These are phyloP conservation scores for Xylariaceae sp. DNA, from an alignment of 2,329 filamentous ascomycete species.

Conservation along the genomic window DNA sequence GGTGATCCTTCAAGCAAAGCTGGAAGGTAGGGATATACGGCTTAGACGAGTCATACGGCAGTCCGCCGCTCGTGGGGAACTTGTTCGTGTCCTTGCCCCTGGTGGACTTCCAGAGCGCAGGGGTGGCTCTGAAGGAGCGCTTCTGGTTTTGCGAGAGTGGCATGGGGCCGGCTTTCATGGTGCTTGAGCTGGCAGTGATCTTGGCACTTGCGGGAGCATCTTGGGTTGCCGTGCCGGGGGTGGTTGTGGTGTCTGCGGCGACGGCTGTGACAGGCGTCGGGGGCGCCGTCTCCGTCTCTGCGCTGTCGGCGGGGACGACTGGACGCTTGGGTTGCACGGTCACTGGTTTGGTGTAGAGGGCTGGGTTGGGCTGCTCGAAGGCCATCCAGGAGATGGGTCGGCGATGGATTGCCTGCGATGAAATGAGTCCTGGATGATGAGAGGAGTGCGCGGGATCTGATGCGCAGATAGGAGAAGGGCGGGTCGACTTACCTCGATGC, in stretches of 20 bases:
- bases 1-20: slow-evolving; percentile 5
- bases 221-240: background rate
- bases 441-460: background rate
- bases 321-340: slow-evolving; percentile 15
- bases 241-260: background rate
- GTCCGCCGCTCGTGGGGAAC: background rate
- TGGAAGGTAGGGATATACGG: slow-evolving; percentile 1
- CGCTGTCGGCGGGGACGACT: background rate
- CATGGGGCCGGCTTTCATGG: background rate
- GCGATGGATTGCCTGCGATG: background rate
- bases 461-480: background rate
- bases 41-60: background rate
- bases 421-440: background rate
- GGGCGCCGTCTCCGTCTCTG: background rate
- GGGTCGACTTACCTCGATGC: slow-evolving; percentile 5
- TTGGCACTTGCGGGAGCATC: slow-evolving; percentile 3
- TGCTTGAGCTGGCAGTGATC: slow-evolving; percentile 5
- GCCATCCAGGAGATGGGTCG: slow-evolving; percentile 27
- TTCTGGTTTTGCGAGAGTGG: slow-evolving; percentile 17
- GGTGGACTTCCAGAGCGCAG: too few species aligned
- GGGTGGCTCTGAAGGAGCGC: slow-evolving; percentile 2
- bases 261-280: background rate
- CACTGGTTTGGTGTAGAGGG: slow-evolving; percentile 18
- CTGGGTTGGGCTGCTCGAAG: slow-evolving; percentile 26
- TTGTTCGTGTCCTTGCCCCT: background rate